Evolutionary conservation across 306 rosid genomes (phyloP), one percentile per base, ranked within the genome.

Genomic region (Mimosa bimucronata): DNA sequence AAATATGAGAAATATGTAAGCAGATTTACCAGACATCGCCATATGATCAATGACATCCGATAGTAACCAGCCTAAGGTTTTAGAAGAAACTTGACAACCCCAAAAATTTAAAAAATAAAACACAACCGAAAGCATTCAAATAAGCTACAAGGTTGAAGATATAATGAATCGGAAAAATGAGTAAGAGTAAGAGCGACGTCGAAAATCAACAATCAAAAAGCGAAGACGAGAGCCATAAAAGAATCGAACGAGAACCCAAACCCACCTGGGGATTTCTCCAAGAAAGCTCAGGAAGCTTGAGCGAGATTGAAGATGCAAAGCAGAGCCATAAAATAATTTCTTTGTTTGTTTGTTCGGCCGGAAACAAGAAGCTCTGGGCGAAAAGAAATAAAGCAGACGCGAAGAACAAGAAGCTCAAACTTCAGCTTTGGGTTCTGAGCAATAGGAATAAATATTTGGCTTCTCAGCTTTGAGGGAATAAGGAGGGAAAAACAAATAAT

Each of bases 261-360:
- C 83, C 66, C 81, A 86, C 97, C 97, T 82, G 80, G 79, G 82
- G 74, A 66, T 87, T 52, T 71, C 34, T 79, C 40, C 71, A 48
- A 40, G 65, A 64, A 60, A 21, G 81, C 75, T 89, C 44, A 78
- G 88, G 78, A 86, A 83, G 79, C 79, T 81, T 62, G 65, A 79
- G 66, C 79, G 77, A 89, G 71, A 79, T 21, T 73, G 88, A 53
- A 50, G 85, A 65, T 61, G 80, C 19, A 67, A 44, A 74, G 75
- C 76, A 81, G 75, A 66, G 58, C n/a, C n/a, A n/a, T n/a, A n/a
- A n/a, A n/a, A n/a, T n/a, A n/a, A n/a, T n/a, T n/a, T n/a, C n/a
- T n/a, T n/a, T n/a, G n/a, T n/a, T n/a, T n/a, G n/a, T n/a, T n/a
- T n/a, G n/a, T n/a, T n/a, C n/a, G n/a, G n/a, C n/a, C n/a, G n/a